Evolutionary conservation across 2,329 filamentous ascomycete species (phyloP), one percentile per base, ranked within the genome.

Genomic region (Cordyceps javanica): DNA sequence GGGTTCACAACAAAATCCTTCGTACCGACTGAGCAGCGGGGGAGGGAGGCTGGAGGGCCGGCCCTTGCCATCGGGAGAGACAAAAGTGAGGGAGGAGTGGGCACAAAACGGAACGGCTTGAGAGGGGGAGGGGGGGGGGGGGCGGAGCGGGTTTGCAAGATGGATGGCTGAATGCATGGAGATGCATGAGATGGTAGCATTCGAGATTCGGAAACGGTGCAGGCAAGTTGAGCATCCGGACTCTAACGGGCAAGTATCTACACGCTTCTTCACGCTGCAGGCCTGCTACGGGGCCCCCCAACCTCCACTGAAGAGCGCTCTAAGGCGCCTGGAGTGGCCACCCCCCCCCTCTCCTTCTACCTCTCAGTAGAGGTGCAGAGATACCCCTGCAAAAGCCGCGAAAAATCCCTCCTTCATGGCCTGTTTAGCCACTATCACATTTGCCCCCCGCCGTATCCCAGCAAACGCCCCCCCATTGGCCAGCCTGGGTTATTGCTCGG

Each of bases 401-500:
- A 41, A 34, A 23, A 41, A 42, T 6, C 11, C n/a, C 7, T 38
- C 28, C 23, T 46, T 32, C 32, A 48, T 48, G 39, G 6, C 30
- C 19, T 44, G 23, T 23, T 14, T 13, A 32, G 26, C 48, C 64
- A 1, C 53, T 36, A 48, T 55, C 53, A 55, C 53, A 55, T 55
- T 23, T 7, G 63, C 68, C 49, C 48, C 36, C 11, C n/a, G n/a
- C 41, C 8, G 6, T 4, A 58, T 53, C 56, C 56, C 41, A 13
- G 56, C 23, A 38, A 11, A 32, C 48, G 16, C 30, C 41, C 14
- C 19, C 49, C 41, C 49, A 53, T 58, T 58, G 56, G 56, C 26
- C 11, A 39, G 30, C 23, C 49, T 36, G 25, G 14, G 5, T 19
- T 30, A 32, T 41, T 30, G 32, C 49, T 36, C 19, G 41, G 56